Conservation (phyloP, 768 basidiomycete species). For the Pisolithus orientalis region DNA sequence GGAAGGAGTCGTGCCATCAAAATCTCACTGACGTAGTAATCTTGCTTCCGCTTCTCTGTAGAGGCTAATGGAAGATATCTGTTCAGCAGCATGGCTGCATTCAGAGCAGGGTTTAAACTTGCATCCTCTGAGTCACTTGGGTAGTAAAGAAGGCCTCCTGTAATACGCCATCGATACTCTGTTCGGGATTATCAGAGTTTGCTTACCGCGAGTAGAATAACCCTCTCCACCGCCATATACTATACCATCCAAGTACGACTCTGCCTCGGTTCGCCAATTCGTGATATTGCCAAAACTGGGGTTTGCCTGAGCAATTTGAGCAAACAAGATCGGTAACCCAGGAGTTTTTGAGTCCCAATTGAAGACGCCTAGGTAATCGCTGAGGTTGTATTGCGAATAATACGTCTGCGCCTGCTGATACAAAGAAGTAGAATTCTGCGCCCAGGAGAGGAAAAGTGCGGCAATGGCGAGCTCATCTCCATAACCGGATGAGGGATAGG, state of each 20-base stretch:
- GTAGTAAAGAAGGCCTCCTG: conserved; percentile 79
- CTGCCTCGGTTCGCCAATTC: conserved; percentile 63
- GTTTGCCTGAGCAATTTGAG: conserved; percentile 61
- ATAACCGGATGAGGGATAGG: conserved; percentile 69
- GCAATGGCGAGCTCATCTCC: conserved; percentile 72
- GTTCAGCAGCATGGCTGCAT: conserved; percentile 76
- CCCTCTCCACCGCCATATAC: conserved; percentile 51
- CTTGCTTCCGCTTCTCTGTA: conserved; percentile 43
- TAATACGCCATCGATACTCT: background rate
- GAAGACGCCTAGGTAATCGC: conserved; percentile 52
- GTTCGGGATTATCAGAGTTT: background rate
- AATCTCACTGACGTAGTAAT: conserved; percentile 49
- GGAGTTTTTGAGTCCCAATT: conserved; percentile 89
- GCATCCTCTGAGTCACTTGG: conserved; percentile 78
- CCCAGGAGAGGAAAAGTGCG: conserved; percentile 69
- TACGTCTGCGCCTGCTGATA: conserved; percentile 60
- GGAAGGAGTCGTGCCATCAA: background rate
- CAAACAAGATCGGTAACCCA: conserved; percentile 67
- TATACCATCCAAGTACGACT: conserved; percentile 70
- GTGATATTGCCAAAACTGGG: conserved; percentile 52
- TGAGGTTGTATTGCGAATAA: conserved; percentile 53
- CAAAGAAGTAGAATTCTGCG: conserved; percentile 52
- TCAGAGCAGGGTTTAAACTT: conserved; percentile 81
- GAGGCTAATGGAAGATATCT: conserved; percentile 75
- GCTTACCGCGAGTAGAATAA: conserved; percentile 56